Base-by-base conservation (phyloP, 768 basidiomycete species). In the Agrocybe praecox region DNA sequence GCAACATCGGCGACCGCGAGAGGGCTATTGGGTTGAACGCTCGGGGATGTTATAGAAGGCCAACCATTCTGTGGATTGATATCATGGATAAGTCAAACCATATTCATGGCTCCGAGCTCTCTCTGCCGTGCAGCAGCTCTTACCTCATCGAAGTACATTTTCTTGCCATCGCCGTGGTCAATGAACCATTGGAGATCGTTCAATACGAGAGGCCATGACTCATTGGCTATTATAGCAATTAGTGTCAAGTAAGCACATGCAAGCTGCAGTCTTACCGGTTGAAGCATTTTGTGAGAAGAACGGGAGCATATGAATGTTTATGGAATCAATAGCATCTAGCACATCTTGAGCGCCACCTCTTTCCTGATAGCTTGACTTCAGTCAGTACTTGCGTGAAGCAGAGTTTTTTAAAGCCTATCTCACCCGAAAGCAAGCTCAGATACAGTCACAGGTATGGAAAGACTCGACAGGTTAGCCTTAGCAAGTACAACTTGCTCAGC, bases 141-240 rank as follows among this genome's bases (percentile, higher is more conserved):
- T 45, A 85, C 90, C 79, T 92, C 80, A 60, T 82, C 85, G 34
- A 90, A 75, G 63, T 88, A 88, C 66, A 90, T 88, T 70, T 92
- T 91, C 76, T 90, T 90, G 11, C 82, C 84, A 26, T 79, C 63
- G 5, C 82, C 85, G 49, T 86, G 76, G 18, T 75, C 65, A 42
- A 86, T 77, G 64, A 91, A 91, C 83, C 84, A 91, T 55, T 88
- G 66, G 51, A 89, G 66, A 65, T 91, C 88, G 1, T 63, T 67
- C 53, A 75, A 51, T 0, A 90, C 83, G 21, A 86, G 71, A 0
- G 87, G 82, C 88, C 89, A 90, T 1, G 88, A 80, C 14, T 76
- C 65, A 45, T 76, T 77, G 4, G 83, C 89, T 82, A 60, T 45
- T 49, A n/a, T 22, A 17, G 40, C 34, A 33, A 18, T 19, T 15